Conservation (phyloP, 1,284 basidiomycete genomes). For the Taiwanofungus camphoratus region DNA sequence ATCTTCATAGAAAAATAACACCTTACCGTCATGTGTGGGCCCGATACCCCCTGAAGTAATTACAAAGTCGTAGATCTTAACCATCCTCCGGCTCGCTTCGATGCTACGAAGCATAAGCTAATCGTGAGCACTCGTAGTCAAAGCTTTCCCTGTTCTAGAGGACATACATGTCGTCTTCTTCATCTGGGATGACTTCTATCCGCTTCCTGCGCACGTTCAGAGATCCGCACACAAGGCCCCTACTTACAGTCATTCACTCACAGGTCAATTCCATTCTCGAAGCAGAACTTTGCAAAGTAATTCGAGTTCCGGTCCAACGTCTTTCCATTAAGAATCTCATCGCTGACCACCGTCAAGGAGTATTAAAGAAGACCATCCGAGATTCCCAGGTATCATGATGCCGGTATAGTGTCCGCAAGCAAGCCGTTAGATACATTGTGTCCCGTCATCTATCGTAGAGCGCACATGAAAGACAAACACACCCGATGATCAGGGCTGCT, state of each 20-base stretch:
- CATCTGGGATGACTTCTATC: slow-evolving; percentile 89
- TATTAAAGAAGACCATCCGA: slow-evolving; percentile 1
- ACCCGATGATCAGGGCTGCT: slow-evolving; percentile 74
- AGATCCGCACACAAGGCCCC: neutral
- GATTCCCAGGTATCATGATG: too few species aligned
- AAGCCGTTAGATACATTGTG: neutral
- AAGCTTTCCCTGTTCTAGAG: slow-evolving; percentile 2
- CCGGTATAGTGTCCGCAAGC: too few species aligned
- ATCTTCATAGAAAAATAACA: too few species aligned
- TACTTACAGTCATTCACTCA: slow-evolving; percentile 36
- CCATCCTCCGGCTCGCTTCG: slow-evolving; percentile 81
- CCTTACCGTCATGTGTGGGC: slow-evolving; percentile 77
- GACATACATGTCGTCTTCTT: slow-evolving; percentile 84
- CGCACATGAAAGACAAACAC: slow-evolving; percentile 19
- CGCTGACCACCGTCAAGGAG: slow-evolving; percentile 41
- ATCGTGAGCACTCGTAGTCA: neutral
- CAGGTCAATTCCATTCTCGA: slow-evolving; percentile 84
- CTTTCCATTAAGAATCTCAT: slow-evolving; percentile 84
- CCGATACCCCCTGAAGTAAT: slow-evolving; percentile 86
- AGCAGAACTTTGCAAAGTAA: slow-evolving; percentile 82
- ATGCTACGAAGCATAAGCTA: slow-evolving; percentile 41
- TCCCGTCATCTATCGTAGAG: neutral
- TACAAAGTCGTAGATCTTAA: slow-evolving; percentile 82
- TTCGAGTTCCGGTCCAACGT: slow-evolving; percentile 85
- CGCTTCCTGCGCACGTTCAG: slow-evolving; percentile 51